Evolutionary conservation across 2,329 filamentous ascomycete species (phyloP).

Genomic region (Penicillium thymicola): DNA sequence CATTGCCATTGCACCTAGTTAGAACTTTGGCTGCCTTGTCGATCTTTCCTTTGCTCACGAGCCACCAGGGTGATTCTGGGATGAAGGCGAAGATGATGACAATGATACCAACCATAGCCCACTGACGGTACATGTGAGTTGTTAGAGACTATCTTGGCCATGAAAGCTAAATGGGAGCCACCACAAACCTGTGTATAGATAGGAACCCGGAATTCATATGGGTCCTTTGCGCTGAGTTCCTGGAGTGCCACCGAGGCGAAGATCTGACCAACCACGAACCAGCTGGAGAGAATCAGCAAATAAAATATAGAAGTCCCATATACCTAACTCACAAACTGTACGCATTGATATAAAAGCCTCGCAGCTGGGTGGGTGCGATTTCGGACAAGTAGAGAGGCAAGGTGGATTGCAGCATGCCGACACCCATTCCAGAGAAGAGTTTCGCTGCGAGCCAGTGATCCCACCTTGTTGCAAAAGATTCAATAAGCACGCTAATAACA

Average conservation of each 20-base stretch:
- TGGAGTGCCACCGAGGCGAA: slow-evolving; percentile 45
- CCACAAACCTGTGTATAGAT: slow-evolving; percentile 42
- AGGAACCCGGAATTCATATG: slow-evolving; percentile 38
- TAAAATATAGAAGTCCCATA: no score
- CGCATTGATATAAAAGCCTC: slow-evolving; percentile 42
- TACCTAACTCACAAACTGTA: slow-evolving; percentile 35
- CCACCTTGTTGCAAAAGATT: slow-evolving; percentile 39
- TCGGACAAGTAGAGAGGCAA: slow-evolving; percentile 45
- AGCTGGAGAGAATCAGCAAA: slow-evolving; percentile 20
- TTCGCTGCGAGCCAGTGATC: slow-evolving; percentile 41
- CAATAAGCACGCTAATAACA: slow-evolving; percentile 38
- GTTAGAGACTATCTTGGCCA: neutral
- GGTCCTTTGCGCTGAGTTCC: slow-evolving; percentile 29
- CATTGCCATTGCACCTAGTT: slow-evolving; percentile 25
- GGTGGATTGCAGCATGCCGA: slow-evolving; percentile 44
- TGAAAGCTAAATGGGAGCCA: neutral
- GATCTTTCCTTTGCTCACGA: slow-evolving; percentile 32
- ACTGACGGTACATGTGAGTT: slow-evolving; percentile 25
- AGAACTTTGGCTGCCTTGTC: slow-evolving; percentile 34
- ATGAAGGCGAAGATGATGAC: slow-evolving; percentile 39
- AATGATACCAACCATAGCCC: slow-evolving; percentile 46
- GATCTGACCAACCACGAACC: slow-evolving; percentile 46
- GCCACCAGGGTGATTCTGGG: slow-evolving; percentile 40
- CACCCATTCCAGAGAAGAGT: slow-evolving; percentile 40
- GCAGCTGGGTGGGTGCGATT: slow-evolving; percentile 40